These are phyloP conservation scores for Zygosaccharomyces pseudorouxii DNA, from an alignment of 805 yeast genomes.

Conservation along the genomic window DNA sequence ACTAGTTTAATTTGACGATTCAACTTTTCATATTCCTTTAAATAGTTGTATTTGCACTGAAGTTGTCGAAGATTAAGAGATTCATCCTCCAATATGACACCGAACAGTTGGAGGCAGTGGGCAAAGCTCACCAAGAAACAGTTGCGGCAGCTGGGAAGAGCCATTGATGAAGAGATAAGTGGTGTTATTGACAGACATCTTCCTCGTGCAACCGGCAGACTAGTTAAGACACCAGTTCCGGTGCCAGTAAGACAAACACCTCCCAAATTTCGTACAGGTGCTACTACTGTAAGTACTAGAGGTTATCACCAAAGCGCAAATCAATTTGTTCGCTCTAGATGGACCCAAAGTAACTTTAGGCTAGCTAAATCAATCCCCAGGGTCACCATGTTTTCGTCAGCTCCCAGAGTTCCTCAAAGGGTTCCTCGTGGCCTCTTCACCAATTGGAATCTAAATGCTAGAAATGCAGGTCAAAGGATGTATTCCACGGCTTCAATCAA, in stretches of 20 bases:
- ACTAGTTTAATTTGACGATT: neutral
- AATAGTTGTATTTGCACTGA: neutral
- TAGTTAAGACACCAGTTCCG: constrained; percentile 18
- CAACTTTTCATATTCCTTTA: neutral
- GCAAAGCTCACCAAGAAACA: constrained; percentile 19
- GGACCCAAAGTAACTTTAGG: neutral
- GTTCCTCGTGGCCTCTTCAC: constrained; percentile 21
- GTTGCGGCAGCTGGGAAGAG: constrained; percentile 19
- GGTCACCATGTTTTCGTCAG: constrained; percentile 11
- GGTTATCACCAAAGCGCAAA: neutral
- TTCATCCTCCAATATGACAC: constrained; percentile 13
- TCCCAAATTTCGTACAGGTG: constrained; percentile 7
- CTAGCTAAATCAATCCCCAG: constrained; percentile 1
- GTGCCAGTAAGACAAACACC: constrained; percentile 15
- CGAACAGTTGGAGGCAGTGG: constrained; percentile 24
- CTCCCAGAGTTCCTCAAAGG: constrained; percentile 16
- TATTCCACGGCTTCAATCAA: constrained; percentile 23
- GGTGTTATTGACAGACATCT: constrained; percentile 15
- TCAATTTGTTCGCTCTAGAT: neutral
- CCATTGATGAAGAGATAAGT: constrained; percentile 19
- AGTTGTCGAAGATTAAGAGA: neutral
- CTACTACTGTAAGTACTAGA: neutral
- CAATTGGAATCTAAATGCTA: constrained; percentile 21
- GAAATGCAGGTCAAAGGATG: constrained; percentile 14
- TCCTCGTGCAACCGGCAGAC: constrained; percentile 12